Evolutionary conservation across 2,329 filamentous ascomycete genomes (phyloP), one percentile per base, ranked within the genome.

Genomic region (Onygenales sp.): DNA sequence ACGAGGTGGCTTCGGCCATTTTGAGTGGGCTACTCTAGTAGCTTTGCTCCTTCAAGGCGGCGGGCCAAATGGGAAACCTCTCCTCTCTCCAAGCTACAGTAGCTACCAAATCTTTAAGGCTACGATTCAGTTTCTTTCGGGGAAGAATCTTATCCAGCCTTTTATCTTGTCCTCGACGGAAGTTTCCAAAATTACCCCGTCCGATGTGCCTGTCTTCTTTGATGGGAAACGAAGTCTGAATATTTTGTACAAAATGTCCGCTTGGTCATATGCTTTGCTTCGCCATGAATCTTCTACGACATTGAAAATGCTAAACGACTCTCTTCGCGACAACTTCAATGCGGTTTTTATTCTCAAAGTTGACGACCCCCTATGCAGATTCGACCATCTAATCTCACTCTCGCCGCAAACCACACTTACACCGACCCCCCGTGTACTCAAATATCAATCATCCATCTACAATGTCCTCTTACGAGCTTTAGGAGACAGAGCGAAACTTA

Each of bases 51-150:
- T 97, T 42, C 84, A 89, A 67, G 82, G 81, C n/a, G 88, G 88
- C 31, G 86, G 84, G 6, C 79, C 82, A 6, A 85, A 84, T 55
- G 86, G 87, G 2, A 80, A 83, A 58, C 79, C 86, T 2, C 73
- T 88, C 5, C 77, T 97, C 13, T 89, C 90, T 5, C 77, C 82
- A 4, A 88, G 88, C 6, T 86, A 95, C 62, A 95, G 87, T 72
- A 87, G 86, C 69, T 93, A 92, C 27, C 92, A 97, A 69, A 78
- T 97, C 44, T 96, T 98, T 78, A 97, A 96, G 70, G 91, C 89
- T 2, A 84, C 85, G 1, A 74, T 98, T n/a, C 92, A 96, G 65
- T 93, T 92, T 60, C 74, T 98, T 14, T 83, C 86, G 1, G 79
- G 81, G 1, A 85, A 81, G 39, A 85, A 95, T 62, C 74, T 96